Percentiles rank a stretch among this genome's conserved stretches.
These are phyloP conservation scores for Colletotrichum truncatum DNA, from an alignment of 2,329 filamentous ascomycete genomes.

Conservation along the genomic window DNA sequence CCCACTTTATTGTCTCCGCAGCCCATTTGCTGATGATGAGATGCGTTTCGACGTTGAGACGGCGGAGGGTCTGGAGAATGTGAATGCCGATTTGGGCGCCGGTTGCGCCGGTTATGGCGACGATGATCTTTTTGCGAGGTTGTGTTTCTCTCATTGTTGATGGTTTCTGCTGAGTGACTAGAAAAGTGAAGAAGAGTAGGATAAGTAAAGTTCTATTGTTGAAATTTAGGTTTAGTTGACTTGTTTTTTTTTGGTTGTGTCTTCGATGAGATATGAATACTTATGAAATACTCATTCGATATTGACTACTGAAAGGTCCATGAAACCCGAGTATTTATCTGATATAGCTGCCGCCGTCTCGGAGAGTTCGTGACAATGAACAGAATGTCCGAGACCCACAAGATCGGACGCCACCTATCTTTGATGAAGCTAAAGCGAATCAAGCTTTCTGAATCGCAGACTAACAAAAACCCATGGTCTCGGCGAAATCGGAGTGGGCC, in stretches of 20 bases:
- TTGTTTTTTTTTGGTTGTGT: too few species aligned
- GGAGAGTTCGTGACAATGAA: background rate
- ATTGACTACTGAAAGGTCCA: background rate
- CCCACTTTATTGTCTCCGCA: constrained; percentile 55
- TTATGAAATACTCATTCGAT: too few species aligned
- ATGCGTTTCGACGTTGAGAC: constrained; percentile 56
- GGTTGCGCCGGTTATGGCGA: constrained; percentile 60
- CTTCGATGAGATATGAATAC: too few species aligned
- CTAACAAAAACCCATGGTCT: background rate
- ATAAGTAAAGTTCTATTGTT: background rate
- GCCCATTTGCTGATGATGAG: constrained; percentile 60
- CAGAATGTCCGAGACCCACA: background rate
- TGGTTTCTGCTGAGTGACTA: background rate
- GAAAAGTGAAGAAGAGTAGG: background rate
- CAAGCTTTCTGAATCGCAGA: background rate
- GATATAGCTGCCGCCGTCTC: background rate
- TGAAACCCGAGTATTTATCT: background rate
- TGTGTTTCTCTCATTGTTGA: background rate
- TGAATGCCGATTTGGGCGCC: constrained; percentile 54
- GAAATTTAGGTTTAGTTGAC: too few species aligned
- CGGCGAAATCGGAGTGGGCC: background rate
- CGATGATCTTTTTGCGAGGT: constrained; percentile 46
- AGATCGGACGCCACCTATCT: background rate
- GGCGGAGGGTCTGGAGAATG: constrained; percentile 48
- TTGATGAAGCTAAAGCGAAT: background rate